phyloP scores from a whole-genome alignment of 2,329 filamentous ascomycete genomes.

The Ceratocystis ficicola region DNA sequence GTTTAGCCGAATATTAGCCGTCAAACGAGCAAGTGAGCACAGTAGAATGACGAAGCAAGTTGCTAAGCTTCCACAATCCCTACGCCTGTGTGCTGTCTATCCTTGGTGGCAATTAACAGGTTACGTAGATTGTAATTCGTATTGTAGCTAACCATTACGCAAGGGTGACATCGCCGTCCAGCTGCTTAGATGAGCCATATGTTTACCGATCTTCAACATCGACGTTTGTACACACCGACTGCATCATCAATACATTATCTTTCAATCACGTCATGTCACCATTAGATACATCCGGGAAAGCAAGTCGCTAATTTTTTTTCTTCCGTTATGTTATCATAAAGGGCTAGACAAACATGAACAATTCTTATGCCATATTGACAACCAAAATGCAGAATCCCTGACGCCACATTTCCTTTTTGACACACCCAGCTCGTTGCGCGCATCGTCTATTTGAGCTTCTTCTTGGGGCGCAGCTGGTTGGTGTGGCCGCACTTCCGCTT shows the following conservation, averaged over 20 bases:
- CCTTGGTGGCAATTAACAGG: no score
- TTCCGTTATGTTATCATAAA: slow-evolving; percentile 26
- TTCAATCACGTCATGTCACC: slow-evolving; percentile 1
- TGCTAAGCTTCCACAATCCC: no score
- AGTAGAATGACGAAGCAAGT: background rate
- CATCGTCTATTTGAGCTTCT: slow-evolving; percentile 79
- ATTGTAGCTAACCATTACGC: no score
- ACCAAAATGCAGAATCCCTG: slow-evolving; percentile 28
- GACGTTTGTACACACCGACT: background rate
- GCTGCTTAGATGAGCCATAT: background rate
- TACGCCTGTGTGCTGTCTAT: no score
- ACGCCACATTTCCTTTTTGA: slow-evolving; percentile 34
- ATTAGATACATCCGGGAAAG: slow-evolving; percentile 11
- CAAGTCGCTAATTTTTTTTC: slow-evolving; percentile 24
- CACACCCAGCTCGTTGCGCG: slow-evolving; percentile 22
- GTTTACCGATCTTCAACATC: background rate
- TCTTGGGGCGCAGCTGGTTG: slow-evolving; percentile 99
- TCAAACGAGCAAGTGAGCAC: no score
- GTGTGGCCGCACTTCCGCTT: slow-evolving; percentile 99
- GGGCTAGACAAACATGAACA: slow-evolving; percentile 20
- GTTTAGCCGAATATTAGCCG: slow-evolving; percentile 10
- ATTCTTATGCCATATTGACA: slow-evolving; percentile 21
- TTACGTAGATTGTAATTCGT: no score
- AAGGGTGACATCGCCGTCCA: no score
- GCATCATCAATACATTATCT: no score